Evolutionary conservation across 129 eudicot genomes (phyloP), one percentile per base, ranked within the genome.

Genomic region (Pulicaria dysenterica): DNA sequence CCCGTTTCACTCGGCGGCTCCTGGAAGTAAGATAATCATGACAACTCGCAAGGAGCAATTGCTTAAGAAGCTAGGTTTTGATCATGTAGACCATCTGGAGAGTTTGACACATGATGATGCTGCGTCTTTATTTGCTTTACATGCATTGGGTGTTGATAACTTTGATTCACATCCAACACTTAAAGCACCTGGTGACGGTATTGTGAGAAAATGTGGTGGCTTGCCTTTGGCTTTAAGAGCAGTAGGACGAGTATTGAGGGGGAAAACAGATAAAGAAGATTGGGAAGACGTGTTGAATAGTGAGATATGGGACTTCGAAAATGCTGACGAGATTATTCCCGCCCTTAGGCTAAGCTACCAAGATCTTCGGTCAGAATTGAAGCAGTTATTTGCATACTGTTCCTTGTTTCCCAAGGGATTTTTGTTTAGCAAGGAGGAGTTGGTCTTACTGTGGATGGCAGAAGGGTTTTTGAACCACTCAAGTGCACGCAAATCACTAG

Each of bases 321-420:
- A n/a, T 0, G 7, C 0, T 0, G 60, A 31, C n/a, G 48, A 5
- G 5, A 39, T 49, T 12, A 3, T 49, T 16, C 73, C 60, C 3
- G 73, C 73, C 13, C 73, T 68, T 49, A 68, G 60, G 40, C 14
- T 68, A 45, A 65, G 70, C n/a, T 45, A 65, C 42, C 11, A 65
- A 10, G 56, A 65, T 12, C 70, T 45, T 65, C 39, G 47, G 3
- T 24, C 73, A 68, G 7, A n/a, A 14, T 68, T 50, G 46, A 67
- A 67, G n/a, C 72, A 48, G 14, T 36, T 67, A 31, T 67, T 48
- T 50, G 46, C 46, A 14, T 68, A 68, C 4, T 68, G 47, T 11
- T 68, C 73, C 5, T 14, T 68, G 15, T 68, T 68, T 36, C 73
- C 60, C n/a, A 49, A 67, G 45, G 44, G 37, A 45, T 67, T 3